These are phyloP conservation scores for Aspergillus carbonarius DNA, from an alignment of 2,329 filamentous ascomycete species.

Conservation along the genomic window DNA sequence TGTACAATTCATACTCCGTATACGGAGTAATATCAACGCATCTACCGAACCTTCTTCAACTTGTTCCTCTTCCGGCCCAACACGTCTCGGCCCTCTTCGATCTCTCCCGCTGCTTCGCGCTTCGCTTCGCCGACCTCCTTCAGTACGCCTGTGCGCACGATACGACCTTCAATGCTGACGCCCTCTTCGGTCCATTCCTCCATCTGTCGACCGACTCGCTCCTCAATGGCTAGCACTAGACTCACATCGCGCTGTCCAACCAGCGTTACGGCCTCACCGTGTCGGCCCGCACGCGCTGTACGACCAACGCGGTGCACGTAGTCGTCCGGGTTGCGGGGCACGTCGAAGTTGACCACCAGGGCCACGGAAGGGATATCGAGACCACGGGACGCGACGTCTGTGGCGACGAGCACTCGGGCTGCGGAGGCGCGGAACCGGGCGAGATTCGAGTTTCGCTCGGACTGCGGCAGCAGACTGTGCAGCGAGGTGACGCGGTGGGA, in stretches of 20 bases:
- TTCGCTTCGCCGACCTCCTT: slow-evolving; percentile 96
- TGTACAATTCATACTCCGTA: neutral
- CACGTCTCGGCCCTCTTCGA: slow-evolving; percentile 89
- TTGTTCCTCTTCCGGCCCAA: slow-evolving; percentile 70
- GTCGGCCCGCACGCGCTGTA: slow-evolving; percentile 86
- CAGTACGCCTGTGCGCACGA: slow-evolving; percentile 73
- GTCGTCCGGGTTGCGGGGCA: slow-evolving; percentile 93
- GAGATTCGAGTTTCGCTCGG: slow-evolving; percentile 81
- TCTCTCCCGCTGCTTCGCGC: slow-evolving; percentile 82
- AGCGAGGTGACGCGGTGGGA: slow-evolving; percentile 88
- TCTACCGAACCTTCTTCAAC: slow-evolving; percentile 43
- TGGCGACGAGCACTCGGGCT: slow-evolving; percentile 86
- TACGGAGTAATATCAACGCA: neutral
- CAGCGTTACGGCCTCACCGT: slow-evolving; percentile 79
- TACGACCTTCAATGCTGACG: slow-evolving; percentile 88
- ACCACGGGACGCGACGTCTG: slow-evolving; percentile 90
- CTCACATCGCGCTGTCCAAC: slow-evolving; percentile 92
- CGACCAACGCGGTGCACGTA: slow-evolving; percentile 96
- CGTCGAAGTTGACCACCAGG: slow-evolving; percentile 91
- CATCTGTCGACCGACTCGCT: slow-evolving; percentile 75
- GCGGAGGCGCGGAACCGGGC: slow-evolving; percentile 87
- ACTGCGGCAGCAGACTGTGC: slow-evolving; percentile 82
- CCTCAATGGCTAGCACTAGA: slow-evolving; percentile 86
- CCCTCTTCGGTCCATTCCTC: slow-evolving; percentile 83
- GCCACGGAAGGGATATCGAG: slow-evolving; percentile 92